Conservation (phyloP, 2,329 filamentous ascomycete genomes). For the Aulographum hederae region DNA sequence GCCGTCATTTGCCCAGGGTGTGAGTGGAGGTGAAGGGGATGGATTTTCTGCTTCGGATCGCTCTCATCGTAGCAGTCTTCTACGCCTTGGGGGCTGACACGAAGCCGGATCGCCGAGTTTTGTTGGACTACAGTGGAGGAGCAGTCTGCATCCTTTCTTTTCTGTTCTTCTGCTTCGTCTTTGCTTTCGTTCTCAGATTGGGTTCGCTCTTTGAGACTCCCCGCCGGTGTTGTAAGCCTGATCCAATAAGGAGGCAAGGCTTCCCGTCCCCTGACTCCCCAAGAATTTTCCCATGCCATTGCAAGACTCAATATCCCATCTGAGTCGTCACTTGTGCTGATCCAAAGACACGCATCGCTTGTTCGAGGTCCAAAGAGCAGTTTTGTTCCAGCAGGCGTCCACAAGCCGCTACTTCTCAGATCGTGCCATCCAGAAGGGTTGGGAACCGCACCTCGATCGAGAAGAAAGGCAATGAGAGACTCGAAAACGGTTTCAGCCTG, state of each 20-base stretch:
- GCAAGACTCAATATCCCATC: conserved; percentile 12
- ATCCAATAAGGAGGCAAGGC: conserved; percentile 13
- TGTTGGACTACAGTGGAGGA: background rate
- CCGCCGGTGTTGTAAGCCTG: conserved; percentile 4
- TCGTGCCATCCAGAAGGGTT: conserved; percentile 34
- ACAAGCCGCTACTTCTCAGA: conserved; percentile 9
- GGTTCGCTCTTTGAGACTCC: conserved; percentile 5
- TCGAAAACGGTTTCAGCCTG: conserved; percentile 36
- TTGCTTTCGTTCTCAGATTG: background rate
- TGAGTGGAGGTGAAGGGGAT: conserved; percentile 6
- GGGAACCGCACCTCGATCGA: conserved; percentile 45
- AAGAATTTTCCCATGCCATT: conserved; percentile 10
- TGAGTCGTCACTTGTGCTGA: conserved; percentile 12
- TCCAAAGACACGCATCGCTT: conserved; percentile 10
- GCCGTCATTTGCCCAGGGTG: background rate
- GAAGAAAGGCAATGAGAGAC: conserved; percentile 40
- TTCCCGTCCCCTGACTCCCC: conserved; percentile 9
- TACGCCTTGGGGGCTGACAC: conserved; percentile 10
- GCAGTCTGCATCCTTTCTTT: background rate
- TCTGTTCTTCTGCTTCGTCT: conserved; percentile 2
- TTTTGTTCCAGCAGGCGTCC: conserved; percentile 13
- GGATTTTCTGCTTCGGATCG: conserved; percentile 4
- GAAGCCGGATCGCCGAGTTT: conserved; percentile 5
- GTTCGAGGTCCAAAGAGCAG: conserved; percentile 9
- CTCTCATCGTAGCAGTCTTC: conserved; percentile 10